phyloP scores from a whole-genome alignment of 768 basidiomycete genomes.

The Cystobasidium onofrii region DNA sequence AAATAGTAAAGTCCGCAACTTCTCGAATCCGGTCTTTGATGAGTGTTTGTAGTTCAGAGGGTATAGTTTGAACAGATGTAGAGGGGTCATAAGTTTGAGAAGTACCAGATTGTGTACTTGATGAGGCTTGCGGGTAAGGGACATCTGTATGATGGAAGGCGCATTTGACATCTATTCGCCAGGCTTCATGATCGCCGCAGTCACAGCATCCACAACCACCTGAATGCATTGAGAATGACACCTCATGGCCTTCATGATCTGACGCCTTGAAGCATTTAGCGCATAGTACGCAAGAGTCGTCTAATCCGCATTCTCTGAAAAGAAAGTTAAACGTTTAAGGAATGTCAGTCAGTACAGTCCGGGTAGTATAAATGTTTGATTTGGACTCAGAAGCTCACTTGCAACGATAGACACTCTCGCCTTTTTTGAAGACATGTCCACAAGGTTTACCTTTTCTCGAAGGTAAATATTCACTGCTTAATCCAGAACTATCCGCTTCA shows the following conservation, averaged over 20 bases:
- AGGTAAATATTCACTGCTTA: constrained; percentile 5
- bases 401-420: constrained; percentile 88
- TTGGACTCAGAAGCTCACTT: constrained; percentile 55
- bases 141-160: constrained; percentile 61
- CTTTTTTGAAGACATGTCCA: constrained; percentile 77
- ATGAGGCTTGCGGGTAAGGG: neutral
- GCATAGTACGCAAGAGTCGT: constrained; percentile 85
- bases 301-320: constrained; percentile 74
- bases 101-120: neutral
- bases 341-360: neutral
- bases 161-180: constrained; percentile 62
- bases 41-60: neutral
- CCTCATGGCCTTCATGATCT: constrained; percentile 76
- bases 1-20: neutral
- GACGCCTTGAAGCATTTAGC: constrained; percentile 79
- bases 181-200: constrained; percentile 85
- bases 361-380: neutral
- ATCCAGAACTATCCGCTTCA: neutral
- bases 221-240: constrained; percentile 83
- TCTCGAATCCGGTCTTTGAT: constrained; percentile 55
- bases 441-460: constrained; percentile 57
- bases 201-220: constrained; percentile 68
- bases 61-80: constrained; percentile 9
- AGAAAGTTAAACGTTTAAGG: neutral
- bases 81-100: neutral